Conservation (phyloP, 2,329 filamentous ascomycete genomes). For the Metarhizium robertsii region DNA sequence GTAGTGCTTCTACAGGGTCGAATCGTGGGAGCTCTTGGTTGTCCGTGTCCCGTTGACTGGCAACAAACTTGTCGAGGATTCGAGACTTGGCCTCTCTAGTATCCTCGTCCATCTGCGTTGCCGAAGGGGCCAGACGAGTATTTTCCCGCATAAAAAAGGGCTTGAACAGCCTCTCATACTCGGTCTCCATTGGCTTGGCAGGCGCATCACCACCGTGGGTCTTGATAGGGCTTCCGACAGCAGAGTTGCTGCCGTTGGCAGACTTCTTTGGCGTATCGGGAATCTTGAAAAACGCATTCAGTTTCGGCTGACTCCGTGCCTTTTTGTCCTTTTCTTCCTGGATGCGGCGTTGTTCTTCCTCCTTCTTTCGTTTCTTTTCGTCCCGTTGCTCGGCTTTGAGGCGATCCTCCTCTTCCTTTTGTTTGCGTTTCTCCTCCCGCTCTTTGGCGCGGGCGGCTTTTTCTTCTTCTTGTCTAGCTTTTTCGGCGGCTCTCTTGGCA, state of each 20-base stretch:
- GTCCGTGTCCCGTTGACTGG: conserved; percentile 34
- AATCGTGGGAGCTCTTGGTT: conserved; percentile 28
- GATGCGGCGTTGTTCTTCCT: conserved; percentile 32
- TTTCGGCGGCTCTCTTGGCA: conserved; percentile 19
- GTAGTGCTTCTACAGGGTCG: conserved; percentile 35
- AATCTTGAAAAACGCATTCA: conserved; percentile 35
- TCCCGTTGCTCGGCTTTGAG: conserved; percentile 31
- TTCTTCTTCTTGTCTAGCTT: conserved; percentile 28
- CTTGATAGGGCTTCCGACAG: conserved; percentile 20
- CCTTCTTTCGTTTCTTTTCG: conserved; percentile 40
- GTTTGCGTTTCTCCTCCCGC: conserved; percentile 29
- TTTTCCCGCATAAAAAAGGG: conserved; percentile 72
- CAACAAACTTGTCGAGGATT: conserved; percentile 43
- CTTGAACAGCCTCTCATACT: conserved; percentile 65
- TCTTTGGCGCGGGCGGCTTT: conserved; percentile 25
- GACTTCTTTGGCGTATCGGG: conserved; percentile 32
- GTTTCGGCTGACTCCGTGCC: conserved; percentile 35
- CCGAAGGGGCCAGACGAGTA: conserved; percentile 57
- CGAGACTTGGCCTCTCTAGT: conserved; percentile 40
- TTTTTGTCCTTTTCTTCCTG: conserved; percentile 39
- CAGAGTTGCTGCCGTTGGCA: conserved; percentile 20
- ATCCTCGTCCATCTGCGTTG: conserved; percentile 48
- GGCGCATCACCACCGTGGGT: conserved; percentile 9
- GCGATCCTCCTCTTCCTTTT: conserved; percentile 32
- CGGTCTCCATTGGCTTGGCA: conserved; percentile 24